phyloP scores from a whole-genome alignment of 2,329 filamentous ascomycete genomes.

The Sclerotinia sclerotiorum region DNA sequence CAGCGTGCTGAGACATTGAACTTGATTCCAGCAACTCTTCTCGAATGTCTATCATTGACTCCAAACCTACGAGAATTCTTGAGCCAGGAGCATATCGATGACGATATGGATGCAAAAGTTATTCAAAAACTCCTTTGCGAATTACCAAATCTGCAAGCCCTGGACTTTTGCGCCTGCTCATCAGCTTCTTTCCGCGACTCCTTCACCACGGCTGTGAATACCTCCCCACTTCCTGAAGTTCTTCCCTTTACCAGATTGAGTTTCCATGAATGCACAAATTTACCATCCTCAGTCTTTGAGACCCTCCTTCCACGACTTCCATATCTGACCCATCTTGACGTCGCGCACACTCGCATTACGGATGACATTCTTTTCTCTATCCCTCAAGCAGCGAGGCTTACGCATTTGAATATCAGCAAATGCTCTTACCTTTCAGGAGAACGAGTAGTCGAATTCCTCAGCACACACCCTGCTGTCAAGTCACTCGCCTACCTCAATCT shows the following conservation, averaged over 20 bases:
- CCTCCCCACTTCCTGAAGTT: slow-evolving; percentile 37
- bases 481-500: slow-evolving; percentile 72
- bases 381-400: slow-evolving; percentile 68
- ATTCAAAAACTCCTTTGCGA: slow-evolving; percentile 69
- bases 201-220: slow-evolving; percentile 53
- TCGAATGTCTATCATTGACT: slow-evolving; percentile 68
- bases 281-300: slow-evolving; percentile 67
- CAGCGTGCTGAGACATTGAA: slow-evolving; percentile 75
- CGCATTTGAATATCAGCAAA: slow-evolving; percentile 75
- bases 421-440: slow-evolving; percentile 68
- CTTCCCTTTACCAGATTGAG: slow-evolving; percentile 67
- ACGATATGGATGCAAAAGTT: slow-evolving; percentile 68
- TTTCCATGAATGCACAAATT: slow-evolving; percentile 74
- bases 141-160: slow-evolving; percentile 61
- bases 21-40: slow-evolving; percentile 70
- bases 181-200: slow-evolving; percentile 65
- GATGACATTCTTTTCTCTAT: slow-evolving; percentile 69
- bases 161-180: slow-evolving; percentile 78
- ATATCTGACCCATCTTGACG: slow-evolving; percentile 72
- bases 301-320: slow-evolving; percentile 68
- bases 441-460: slow-evolving; percentile 68
- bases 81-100: slow-evolving; percentile 77
- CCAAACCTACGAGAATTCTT: slow-evolving; percentile 76
- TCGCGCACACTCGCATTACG: slow-evolving; percentile 76
- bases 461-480: slow-evolving; percentile 66